Evolutionary conservation across 148 eudicot species (phyloP).

Genomic region (Vaccinium vitisidaea): DNA sequence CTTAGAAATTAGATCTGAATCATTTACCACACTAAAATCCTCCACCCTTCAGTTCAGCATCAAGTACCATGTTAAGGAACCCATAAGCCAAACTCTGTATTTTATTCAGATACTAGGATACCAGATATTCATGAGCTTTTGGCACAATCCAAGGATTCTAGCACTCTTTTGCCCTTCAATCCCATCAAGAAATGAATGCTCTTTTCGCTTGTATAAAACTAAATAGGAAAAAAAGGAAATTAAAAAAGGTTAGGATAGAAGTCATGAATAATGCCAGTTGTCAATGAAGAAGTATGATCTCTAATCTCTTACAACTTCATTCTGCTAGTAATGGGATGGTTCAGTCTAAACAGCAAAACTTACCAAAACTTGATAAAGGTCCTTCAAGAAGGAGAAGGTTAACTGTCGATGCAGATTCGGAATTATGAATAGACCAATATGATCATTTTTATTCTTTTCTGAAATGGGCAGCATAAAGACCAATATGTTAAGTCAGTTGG

Average conservation of each 20-base stretch:
- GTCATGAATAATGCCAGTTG: constrained; percentile 1
- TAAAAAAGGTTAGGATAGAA: background rate
- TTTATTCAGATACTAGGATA: constrained; percentile 6
- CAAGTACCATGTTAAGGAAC: constrained; percentile 18
- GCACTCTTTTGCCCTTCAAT: constrained; percentile 10
- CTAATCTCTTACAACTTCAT: background rate
- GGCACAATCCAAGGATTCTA: constrained; percentile 7
- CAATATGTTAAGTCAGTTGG: background rate
- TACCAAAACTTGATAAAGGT: background rate
- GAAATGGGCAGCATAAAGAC: background rate
- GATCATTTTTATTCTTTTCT: too few species aligned
- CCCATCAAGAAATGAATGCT: constrained; percentile 2
- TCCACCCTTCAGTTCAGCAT: background rate
- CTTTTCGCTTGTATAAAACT: background rate
- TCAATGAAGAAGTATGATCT: background rate
- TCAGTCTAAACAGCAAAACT: background rate
- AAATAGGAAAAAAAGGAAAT: background rate
- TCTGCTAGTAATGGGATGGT: background rate
- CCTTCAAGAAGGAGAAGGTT: background rate
- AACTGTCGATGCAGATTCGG: background rate
- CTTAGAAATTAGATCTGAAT: background rate
- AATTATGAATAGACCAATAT: background rate
- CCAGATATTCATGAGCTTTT: constrained; percentile 4
- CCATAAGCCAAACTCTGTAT: constrained; percentile 9
- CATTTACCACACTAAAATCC: background rate